Evolutionary conservation across 352 stramenopile genomes (phyloP), one percentile per base, ranked within the genome.

Genomic region (Aphanomyces cochlioides): DNA sequence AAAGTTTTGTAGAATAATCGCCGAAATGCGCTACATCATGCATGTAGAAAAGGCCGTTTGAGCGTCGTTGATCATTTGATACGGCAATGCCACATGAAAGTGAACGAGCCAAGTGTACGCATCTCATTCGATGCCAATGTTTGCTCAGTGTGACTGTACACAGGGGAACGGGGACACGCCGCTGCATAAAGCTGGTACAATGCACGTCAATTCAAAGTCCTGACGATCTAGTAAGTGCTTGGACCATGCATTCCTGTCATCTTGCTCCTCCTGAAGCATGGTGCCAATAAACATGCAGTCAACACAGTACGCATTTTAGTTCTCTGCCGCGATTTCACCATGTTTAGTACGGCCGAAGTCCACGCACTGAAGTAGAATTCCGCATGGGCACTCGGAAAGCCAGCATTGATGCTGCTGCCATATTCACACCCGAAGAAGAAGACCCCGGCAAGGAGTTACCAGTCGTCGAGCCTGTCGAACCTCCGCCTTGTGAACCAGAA

Each of bases 1-100:
- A n/a, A 7, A 40, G 7, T 19, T 45, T 10, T 58, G 40, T 56
- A 67, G 59, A 67, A 39, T 37, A 91, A 93, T 40, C 76, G 76
- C 12, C 80, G 85, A 41, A 93, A 89, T 34, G 83, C 82, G 1
- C 77, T 93, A 12, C 85, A 93, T 47, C 85, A 93, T 63, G 85
- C 85, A 19, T 91, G 85, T 64, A 81, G 81, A 21, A 90, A 88
- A 73, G 85, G 90, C 67, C 82, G 87, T 4, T 76, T 89, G n/a
- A 73, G 80, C 6, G 73, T 90, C 5, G 83, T 88, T 39, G 78
- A 77, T 2, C 89, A 81, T 65, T 70, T 93, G 48, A 39, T 90
- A 17, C 73, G 61, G 13, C 71, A 67, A 7, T 73, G 68, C 50
- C 79, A 81, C 10, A 80, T 93, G 65, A 75, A 90, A 40, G 75